Evolutionary conservation across 495 filamentous ascomycete genomes (phyloP).

Genomic region (Alectoria sarmentosa): DNA sequence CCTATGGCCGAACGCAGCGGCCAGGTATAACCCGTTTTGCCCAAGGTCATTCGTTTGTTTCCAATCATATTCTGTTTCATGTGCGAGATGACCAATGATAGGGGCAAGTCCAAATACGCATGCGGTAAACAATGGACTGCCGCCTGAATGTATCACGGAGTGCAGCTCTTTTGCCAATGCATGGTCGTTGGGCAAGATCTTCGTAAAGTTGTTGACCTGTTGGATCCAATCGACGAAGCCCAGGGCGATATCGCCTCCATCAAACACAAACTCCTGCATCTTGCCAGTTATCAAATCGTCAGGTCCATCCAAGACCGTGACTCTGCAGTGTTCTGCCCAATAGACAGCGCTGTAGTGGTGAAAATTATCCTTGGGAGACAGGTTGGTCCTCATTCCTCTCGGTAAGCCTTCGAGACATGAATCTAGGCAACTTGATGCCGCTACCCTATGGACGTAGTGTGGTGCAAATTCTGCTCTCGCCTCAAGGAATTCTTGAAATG

Average conservation of each 20-base stretch:
- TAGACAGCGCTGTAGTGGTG: neutral
- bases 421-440: neutral
- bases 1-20: neutral
- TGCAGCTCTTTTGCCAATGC: neutral
- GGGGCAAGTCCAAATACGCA: neutral
- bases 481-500: neutral
- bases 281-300: neutral
- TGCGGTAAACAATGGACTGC: neutral
- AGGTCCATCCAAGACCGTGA: neutral
- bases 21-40: neutral
- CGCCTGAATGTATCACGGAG: neutral
- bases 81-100: neutral
- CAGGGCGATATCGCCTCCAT: neutral
- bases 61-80: neutral
- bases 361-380: neutral
- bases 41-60: neutral
- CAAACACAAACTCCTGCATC: neutral
- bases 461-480: neutral
- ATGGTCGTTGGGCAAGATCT: neutral
- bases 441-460: neutral
- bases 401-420: neutral
- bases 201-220: neutral
- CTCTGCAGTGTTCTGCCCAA: neutral
- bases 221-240: neutral
- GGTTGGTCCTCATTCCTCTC: neutral